Evolutionary conservation across 1,284 basidiomycete genomes (phyloP).

Genomic region (Anthracocystis walkeri): DNA sequence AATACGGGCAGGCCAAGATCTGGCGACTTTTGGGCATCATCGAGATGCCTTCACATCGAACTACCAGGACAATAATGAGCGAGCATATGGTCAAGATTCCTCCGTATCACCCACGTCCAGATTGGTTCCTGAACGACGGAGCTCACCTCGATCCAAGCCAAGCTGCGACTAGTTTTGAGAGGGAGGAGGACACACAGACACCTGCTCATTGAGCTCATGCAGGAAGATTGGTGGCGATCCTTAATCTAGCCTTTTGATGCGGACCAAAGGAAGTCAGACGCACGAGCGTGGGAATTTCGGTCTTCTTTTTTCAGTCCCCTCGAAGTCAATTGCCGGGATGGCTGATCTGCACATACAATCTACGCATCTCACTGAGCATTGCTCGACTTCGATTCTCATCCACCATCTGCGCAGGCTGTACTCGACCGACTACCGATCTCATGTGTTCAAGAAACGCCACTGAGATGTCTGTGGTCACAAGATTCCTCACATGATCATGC

Average conservation of each 20-base stretch:
- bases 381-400: too few relatives aligned
- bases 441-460: too few relatives aligned
- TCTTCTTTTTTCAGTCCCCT: too few relatives aligned
- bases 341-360: too few relatives aligned
- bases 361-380: too few relatives aligned
- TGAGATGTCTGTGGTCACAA: too few relatives aligned
- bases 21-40: constrained; percentile 1
- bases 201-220: not conserved
- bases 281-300: not conserved
- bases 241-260: not conserved
- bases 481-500: too few relatives aligned
- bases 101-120: not conserved
- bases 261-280: too few relatives aligned
- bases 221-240: not conserved
- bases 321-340: too few relatives aligned
- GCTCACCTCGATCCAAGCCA: constrained; percentile 5
- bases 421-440: too few relatives aligned
- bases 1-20: not conserved
- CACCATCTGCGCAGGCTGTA: too few relatives aligned
- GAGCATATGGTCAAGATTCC: not conserved
- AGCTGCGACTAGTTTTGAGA: not conserved
- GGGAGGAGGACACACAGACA: too few relatives aligned
- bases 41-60: constrained; percentile 1
- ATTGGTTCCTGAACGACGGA: not conserved
- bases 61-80: not conserved